These are phyloP conservation scores for Microbotryum lychnidis-dioicae DNA, from an alignment of 1,284 basidiomycete genomes.

Conservation along the genomic window DNA sequence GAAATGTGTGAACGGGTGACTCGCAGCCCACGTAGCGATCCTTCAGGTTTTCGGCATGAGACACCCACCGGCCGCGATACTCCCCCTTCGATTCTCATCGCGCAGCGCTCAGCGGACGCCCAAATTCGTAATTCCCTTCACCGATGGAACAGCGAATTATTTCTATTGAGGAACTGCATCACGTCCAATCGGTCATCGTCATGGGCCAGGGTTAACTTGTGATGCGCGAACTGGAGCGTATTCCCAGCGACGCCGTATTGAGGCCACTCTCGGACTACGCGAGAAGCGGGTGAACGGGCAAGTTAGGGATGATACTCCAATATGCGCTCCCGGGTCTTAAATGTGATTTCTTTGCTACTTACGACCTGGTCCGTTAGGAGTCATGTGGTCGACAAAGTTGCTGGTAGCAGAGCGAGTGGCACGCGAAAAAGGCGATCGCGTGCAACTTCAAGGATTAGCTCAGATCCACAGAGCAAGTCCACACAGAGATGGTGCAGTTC, in stretches of 20 bases:
- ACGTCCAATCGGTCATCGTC: slow-evolving; percentile 26
- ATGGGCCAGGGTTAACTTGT: slow-evolving; percentile 18
- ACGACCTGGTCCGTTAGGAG: slow-evolving; percentile 29
- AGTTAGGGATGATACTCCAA: too few species aligned
- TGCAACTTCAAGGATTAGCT: neutral
- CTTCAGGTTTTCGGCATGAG: too few species aligned
- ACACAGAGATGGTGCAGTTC: too few species aligned
- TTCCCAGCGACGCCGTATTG: slow-evolving; percentile 23
- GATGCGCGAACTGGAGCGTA: slow-evolving; percentile 20
- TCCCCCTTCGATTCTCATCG: too few species aligned
- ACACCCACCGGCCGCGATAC: too few species aligned
- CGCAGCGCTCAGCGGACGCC: too few species aligned
- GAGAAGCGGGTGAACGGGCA: too few species aligned
- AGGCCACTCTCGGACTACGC: slow-evolving; percentile 22
- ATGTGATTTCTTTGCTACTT: neutral
- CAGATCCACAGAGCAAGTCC: too few species aligned
- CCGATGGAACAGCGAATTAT: slow-evolving; percentile 1
- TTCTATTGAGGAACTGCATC: slow-evolving; percentile 16
- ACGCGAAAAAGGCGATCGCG: neutral
- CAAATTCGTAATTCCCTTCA: neutral
- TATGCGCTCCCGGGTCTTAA: too few species aligned
- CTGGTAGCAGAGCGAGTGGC: slow-evolving; percentile 6
- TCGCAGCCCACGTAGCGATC: too few species aligned
- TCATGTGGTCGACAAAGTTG: slow-evolving; percentile 23
- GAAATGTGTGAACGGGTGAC: too few species aligned